Base-by-base conservation (phyloP, 768 basidiomycete genomes). In the Astraeus odoratus region DNA sequence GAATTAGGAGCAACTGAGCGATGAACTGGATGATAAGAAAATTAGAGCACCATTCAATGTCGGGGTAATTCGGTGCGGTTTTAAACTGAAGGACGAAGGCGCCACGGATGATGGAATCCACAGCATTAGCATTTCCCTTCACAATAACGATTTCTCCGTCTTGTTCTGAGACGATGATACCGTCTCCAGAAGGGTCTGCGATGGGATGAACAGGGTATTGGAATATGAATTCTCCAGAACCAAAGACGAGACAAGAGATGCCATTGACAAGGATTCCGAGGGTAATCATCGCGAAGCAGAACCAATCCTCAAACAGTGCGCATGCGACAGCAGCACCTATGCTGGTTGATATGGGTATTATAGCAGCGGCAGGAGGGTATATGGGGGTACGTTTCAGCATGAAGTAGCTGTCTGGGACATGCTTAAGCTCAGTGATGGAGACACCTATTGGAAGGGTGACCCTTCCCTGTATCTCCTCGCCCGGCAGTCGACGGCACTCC, bases 11-110 rank as follows among this genome's bases (percentile, higher is more conserved):
- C 4, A 67, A 46, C 45, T 67, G 66, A 18, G 57, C 54, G 19
- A 67, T 42, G 59, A 66, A 67, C 23, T 67, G 66, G 29, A 56
- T 39, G 0, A 61, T 63, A 24, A 66, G 53, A 6, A 67, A 48
- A 35, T 60, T 33, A 12, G 66, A 65, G 25, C 59, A 60, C 48
- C 60, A 51, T 23, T 60, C 58, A 3, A 67, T 65, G 31, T 54
- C 53, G 25, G 38, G 38, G 42, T 60, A 64, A 4, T 51, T 40
- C n/a, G 59, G 53, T 4, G 58, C 60, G 39, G 55, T 58, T 10
- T 39, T 22, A 41, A 60, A 68, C 25, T 16, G 30, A 19, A 67
- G 54, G 5, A 49, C 51, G 48, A 68, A 67, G 34, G 30, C 55
- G 33, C 65, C 67, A 15, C 58, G 60, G 8, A 61, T 67, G 35